Base-by-base conservation (phyloP, 306 rosid genomes). In the Malus fusca region DNA sequence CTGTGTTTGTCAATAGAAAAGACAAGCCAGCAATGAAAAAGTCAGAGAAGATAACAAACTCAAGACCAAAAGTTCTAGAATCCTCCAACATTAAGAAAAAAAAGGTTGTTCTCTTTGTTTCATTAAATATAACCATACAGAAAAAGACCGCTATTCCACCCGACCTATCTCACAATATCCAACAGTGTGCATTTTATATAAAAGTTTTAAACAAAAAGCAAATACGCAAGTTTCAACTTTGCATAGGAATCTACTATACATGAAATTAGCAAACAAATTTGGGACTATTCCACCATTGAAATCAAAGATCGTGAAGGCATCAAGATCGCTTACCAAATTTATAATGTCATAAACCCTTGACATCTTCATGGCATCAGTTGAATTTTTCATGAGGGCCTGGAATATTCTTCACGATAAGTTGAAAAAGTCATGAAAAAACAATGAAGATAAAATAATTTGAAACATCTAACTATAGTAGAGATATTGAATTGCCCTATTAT, bases 301-400 rank as follows among this genome's bases (percentile, higher is more conserved):
- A n/a, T 22, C 48, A 66, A 81, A 58, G 73, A 33, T 31, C 30
- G 10, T 37, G 26, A 21, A 55, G 43, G 51, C 60, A 65, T 55
- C 77, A 81, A 79, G 75, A 67, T 76, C 23, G 69, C 91, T 86
- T 82, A 95, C 98, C 93, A 83, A 43, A 81, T 89, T 89, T 79
- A 95, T 77, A 82, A 90, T 85, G 63, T 92, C 96, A 8, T 73
- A 74, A 75, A 92, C 96, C 83, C 86, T 88, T 12, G 98, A 87
- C 81, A 92, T 96, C 87, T 78, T 90, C 98, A 92, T 95, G 76
- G 98, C 94, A 77, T 95, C 97, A 21, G 98, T 95, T 70, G 91
- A 84, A 82, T 88, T 88, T 84, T 86, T 90, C 91, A 76, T 46
- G 79, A 95, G 96, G 71, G 96, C 97, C 98, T 95, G 93, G 56